Conservation (phyloP, 2,329 filamentous ascomycete species). For the Fusarium sp. region DNA sequence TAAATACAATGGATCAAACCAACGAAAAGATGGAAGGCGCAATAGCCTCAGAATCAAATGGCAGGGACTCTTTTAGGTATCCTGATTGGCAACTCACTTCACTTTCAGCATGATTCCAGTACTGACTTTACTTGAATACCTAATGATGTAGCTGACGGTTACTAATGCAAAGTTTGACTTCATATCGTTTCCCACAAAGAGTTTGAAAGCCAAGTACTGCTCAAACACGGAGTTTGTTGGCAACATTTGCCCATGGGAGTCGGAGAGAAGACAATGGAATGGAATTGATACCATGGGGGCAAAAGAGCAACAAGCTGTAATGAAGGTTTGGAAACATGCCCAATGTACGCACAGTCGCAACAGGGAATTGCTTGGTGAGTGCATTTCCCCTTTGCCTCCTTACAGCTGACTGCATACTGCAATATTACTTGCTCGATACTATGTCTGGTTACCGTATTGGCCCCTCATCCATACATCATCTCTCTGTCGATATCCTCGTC, state of each 20-base stretch:
- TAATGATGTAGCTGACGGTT: too few species aligned
- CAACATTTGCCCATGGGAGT: background rate
- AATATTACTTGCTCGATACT: too few species aligned
- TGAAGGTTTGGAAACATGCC: background rate
- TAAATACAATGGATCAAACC: background rate
- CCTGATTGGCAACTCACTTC: background rate
- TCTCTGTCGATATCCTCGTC: constrained; percentile 19
- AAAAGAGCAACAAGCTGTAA: background rate
- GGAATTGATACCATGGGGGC: too few species aligned
- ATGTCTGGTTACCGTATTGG: background rate
- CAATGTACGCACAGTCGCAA: background rate
- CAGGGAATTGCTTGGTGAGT: background rate
- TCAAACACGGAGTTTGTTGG: background rate
- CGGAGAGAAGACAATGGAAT: background rate
- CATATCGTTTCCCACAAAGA: background rate
- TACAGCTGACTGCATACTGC: background rate
- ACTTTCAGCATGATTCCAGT: background rate
- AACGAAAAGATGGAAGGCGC: background rate
- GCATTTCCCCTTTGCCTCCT: background rate
- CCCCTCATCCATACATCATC: constrained; percentile 7
- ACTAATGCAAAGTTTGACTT: background rate
- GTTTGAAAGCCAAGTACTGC: too few species aligned
- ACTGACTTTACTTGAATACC: background rate
- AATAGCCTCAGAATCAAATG: background rate
- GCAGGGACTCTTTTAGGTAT: background rate